Base-by-base conservation (phyloP, 2,329 filamentous ascomycete species). In the Westerdykella ornata region DNA sequence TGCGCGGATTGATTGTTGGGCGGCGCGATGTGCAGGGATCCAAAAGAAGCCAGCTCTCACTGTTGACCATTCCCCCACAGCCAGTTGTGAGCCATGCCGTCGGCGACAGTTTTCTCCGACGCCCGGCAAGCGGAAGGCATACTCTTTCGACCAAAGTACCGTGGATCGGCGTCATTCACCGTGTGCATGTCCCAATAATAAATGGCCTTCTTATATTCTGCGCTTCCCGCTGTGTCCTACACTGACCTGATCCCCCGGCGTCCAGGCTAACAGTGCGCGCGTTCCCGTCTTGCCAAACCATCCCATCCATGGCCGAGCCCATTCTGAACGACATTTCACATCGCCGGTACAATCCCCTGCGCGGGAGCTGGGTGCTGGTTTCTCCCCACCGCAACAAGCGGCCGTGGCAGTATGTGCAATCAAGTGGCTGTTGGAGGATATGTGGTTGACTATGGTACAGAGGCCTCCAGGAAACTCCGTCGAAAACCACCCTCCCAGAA, bases 371-470 rank as follows among this genome's bases (percentile, higher is more conserved):
- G 84, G 77, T 98, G 46, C 78, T 98, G 29, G 92, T 98, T 12
- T 97, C 92, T 13, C 92, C 92, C 46, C 92, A 98, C 68, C 77
- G 92, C 41, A 97, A 89, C 39, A 97, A 97, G 77, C 79, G 92
- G 51, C 92, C 92, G 59, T 98, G 92, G 92, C 92, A 96, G 87
- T 94, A 73, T 78, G 85, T 48, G 28, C n/a, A 29, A 35, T 17
- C 5, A 11, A 16, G 18, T 5, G 22, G 9, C 8, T 19, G 30
- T 7, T 18, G 13, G 17, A 11, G 20, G 6, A 31, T 43, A 19
- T 11, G 7, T 31, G 40, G 19, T 20, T 41, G 14, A 45, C n/a
- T 39, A 26, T 18, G 34, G n/a, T 49, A 40, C 44, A 70, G 67
- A 59, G 72, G 72, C 30, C 65, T 72, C 50, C 68, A 74, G 51